Evolutionary conservation across 129 eudicot species (phyloP), one percentile per base, ranked within the genome.

Genomic region (Arctium lappa): DNA sequence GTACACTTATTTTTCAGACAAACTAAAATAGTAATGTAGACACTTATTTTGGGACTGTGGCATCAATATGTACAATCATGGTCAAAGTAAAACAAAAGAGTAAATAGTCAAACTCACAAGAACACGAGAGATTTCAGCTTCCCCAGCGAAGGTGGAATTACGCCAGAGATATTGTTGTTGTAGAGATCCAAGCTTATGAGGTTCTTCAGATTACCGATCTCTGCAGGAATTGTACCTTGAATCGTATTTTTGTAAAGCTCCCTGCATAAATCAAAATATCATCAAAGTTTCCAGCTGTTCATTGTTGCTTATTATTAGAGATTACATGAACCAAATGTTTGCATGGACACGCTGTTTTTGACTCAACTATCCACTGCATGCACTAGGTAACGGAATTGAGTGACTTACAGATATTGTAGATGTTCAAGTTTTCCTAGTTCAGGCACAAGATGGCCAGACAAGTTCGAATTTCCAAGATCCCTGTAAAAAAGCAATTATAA

Each of bases 391-490:
- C 39, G 3, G 34, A 76, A 34, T 60, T 11, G 85, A 79, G 69
- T 53, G 44, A 90, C 97, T 95, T 73, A 95, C 99, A 95, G 89
- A 90, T 95, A 95, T 82, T 95, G 97, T 46, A 95, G 97, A 77
- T 90, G 92, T 80, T 93, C 97, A 68, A 95, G 99, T 63, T 85
- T 90, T 53, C 97, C 99, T 48, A 95, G 97, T 40, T 95, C 99
- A 78, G 97, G 85, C 60, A 93, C 97, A 48, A 95, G 88, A 84
- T 91, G 93, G 73, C 99, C 99, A 33, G 97, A 89, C 81, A 95
- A 87, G 79, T 95, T 95, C 69, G 99, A 91, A 81, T 95, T 95
- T 48, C 99, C 99, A 70, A 95, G 93, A 86, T 95, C 99, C 89
- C 99, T 95, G 88, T 82, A 81, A 66, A 79, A 74, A 63, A 66